Percentiles rank a stretch among this genome's conserved stretches.
These are phyloP conservation scores for Diospyros lotus DNA, from an alignment of 148 eudicot species.

Conservation along the genomic window DNA sequence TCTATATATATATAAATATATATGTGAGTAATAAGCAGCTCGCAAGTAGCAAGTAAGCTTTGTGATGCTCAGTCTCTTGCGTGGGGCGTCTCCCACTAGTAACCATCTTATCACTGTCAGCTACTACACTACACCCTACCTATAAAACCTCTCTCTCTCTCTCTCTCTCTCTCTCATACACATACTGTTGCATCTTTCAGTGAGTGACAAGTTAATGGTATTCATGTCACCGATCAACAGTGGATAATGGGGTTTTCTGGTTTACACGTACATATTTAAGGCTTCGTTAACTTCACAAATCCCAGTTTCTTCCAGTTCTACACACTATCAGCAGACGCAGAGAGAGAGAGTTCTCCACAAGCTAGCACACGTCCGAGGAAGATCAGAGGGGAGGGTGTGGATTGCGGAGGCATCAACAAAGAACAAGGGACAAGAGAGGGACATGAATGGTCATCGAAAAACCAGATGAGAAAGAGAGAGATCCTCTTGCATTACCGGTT, in stretches of 20 bases:
- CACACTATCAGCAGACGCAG: neutral
- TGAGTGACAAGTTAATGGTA: slow-evolving; percentile 1
- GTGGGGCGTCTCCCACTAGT: slow-evolving; percentile 26
- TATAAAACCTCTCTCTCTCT: slow-evolving; percentile 3
- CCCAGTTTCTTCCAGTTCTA: neutral
- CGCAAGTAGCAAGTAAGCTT: slow-evolving; percentile 11
- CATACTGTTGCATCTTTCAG: slow-evolving; percentile 16
- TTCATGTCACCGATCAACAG: neutral
- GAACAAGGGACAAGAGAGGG: slow-evolving; percentile 20
- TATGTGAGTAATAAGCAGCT: neutral
- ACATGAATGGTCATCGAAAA: slow-evolving; percentile 12
- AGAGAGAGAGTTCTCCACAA: slow-evolving; percentile 7
- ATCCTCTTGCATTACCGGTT: slow-evolving; percentile 14
- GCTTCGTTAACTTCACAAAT: slow-evolving; percentile 1
- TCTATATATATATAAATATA: neutral
- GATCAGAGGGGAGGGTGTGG: slow-evolving; percentile 1
- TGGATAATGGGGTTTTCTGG: neutral
- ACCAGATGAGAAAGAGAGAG: slow-evolving; percentile 36
- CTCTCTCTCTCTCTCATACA: neutral
- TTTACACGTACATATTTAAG: neutral
- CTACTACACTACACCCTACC: slow-evolving; percentile 10
- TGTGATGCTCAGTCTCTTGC: slow-evolving; percentile 22
- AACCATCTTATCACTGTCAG: slow-evolving; percentile 48
- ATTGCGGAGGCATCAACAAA: slow-evolving; percentile 13
- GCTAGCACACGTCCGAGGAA: slow-evolving; percentile 1